Evolutionary conservation across 805 yeast genomes (phyloP), one percentile per base, ranked within the genome.

Genomic region (Metschnikowia dekortorum): DNA sequence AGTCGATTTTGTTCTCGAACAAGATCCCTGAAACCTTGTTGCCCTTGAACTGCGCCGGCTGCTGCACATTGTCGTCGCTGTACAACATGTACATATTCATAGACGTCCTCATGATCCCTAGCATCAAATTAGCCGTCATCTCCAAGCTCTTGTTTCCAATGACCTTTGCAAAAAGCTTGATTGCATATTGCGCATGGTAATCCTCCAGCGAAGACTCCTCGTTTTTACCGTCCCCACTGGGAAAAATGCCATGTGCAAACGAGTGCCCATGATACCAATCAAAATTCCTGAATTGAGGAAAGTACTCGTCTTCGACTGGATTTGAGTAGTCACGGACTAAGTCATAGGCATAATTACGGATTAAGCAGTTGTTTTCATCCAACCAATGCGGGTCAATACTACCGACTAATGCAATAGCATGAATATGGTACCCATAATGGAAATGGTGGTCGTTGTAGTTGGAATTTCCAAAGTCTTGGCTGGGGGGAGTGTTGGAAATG

Each of bases 251-350:
- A 60, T 83, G 83, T 0, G 91, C 92, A 81, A 85, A 85, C 0
- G 90, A 84, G 62, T 86, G 91, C 0, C 92, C 92, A 59, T 79
- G 79, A 61, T 69, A 86, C 88, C 88, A 86, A 61, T 84, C 89
- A 66, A 85, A 85, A 7, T 82, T 75, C 60, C 91, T 75, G 41
- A 74, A 83, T 14, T 79, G 83, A 6, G 90, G 90, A 68, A 85
- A 85, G 58, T 65, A 77, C 2, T 62, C 57, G 57, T 86, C 91
- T 6, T 69, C 66, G 13, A 68, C 69, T 4, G 88, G 87, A 54
- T 81, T 82, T 2, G 87, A 84, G 53, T 78, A 81, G 66, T 85
- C 91, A 65, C 90, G 75, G n/a, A 83, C 63, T 49, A 85, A 70
- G 11, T 80, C 69, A 43, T 75, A 78, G 11, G 80, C 83, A 76